Evolutionary conservation across 2,329 filamentous ascomycete species (phyloP).

Genomic region (Canariomyces notabilis): DNA sequence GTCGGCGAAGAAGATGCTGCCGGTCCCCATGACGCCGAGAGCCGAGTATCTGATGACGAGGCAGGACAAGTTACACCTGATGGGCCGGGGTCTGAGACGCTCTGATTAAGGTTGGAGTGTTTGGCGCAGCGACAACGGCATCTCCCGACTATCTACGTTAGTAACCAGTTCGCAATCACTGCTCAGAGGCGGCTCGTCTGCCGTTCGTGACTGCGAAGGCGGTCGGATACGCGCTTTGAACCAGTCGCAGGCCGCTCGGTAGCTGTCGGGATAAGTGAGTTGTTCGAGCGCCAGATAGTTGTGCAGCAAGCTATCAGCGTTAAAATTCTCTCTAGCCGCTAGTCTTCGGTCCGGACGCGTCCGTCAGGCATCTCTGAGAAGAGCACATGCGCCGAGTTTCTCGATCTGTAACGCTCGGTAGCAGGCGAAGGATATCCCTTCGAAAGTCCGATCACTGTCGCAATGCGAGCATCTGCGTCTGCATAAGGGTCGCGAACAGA

Average conservation of each 20-base stretch:
- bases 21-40: constrained; percentile 30
- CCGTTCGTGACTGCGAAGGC: neutral
- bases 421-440: neutral
- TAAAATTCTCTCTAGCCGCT: neutral
- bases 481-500: neutral
- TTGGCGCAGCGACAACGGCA: neutral
- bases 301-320: neutral
- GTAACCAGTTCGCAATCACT: neutral
- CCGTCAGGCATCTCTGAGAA: neutral
- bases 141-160: neutral
- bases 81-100: neutral
- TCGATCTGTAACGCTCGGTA: neutral
- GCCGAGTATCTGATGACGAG: constrained; percentile 3
- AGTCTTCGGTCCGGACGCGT: constrained; percentile 1
- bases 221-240: constrained; percentile 1
- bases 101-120: neutral
- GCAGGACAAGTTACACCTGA: neutral
- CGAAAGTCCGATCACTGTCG: neutral
- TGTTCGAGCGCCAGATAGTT: neutral
- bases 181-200: neutral
- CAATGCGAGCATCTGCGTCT: neutral
- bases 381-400: neutral
- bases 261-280: neutral
- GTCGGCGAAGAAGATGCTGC: neutral
- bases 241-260: constrained; percentile 1